These are phyloP conservation scores for Eucalyptus albens DNA, from an alignment of 345 rosid species.

Conservation along the genomic window DNA sequence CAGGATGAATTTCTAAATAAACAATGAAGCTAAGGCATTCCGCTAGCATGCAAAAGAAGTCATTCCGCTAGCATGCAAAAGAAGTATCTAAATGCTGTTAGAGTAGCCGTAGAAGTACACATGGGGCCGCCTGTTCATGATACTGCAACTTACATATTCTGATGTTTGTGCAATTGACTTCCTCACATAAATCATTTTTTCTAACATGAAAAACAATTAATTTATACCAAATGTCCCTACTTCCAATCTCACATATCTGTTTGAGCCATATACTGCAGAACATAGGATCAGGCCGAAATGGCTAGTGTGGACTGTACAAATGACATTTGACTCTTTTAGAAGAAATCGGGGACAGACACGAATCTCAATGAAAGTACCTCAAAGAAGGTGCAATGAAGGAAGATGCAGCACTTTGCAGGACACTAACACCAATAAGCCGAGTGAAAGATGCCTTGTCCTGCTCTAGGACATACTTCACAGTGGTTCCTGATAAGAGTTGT, in stretches of 20 bases:
- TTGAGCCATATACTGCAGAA: not conserved
- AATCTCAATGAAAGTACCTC: constrained; percentile 28
- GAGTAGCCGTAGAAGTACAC: not conserved
- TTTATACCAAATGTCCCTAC: not conserved
- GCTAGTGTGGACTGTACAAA: not conserved
- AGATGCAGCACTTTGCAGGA: constrained; percentile 94
- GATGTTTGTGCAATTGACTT: not conserved
- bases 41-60: not conserved
- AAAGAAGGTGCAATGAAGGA: constrained; percentile 92
- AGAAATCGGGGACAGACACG: not conserved
- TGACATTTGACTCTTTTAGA: not conserved
- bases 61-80: not conserved
- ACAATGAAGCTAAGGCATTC: not conserved
- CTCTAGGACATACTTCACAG: constrained; percentile 92
- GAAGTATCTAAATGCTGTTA: not conserved
- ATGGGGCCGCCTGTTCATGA: not conserved
- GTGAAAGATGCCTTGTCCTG: constrained; percentile 83
- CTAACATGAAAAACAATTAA: not conserved
- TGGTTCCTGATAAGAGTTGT: constrained; percentile 52
- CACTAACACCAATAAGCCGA: constrained; percentile 75
- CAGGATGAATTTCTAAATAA: not conserved
- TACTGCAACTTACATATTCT: not conserved
- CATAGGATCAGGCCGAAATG: not conserved
- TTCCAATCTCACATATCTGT: not conserved
- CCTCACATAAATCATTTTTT: not conserved